phyloP scores from a whole-genome alignment of 164 flowering plant genomes.

The Dillenia turbinata region DNA sequence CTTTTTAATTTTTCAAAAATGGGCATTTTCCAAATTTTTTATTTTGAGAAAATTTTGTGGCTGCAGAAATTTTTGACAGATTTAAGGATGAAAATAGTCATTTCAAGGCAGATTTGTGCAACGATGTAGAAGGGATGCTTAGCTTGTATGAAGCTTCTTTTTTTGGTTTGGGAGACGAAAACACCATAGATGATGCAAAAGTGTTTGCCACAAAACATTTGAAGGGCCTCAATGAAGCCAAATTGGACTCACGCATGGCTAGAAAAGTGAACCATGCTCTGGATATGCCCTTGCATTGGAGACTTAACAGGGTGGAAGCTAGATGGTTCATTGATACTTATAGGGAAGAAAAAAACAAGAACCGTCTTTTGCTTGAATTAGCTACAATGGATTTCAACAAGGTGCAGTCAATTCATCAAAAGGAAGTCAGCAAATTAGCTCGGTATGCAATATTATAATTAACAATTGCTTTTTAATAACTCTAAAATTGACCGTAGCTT shows the following conservation, averaged over 20 bases:
- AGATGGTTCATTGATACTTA: slow-evolving; percentile 25
- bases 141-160: slow-evolving; percentile 40
- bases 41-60: neutral
- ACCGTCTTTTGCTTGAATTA: slow-evolving; percentile 21
- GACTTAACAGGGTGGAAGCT: slow-evolving; percentile 28
- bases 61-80: slow-evolving; percentile 23
- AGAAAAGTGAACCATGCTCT: slow-evolving; percentile 22
- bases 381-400: slow-evolving; percentile 43
- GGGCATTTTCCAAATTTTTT: neutral
- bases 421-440: slow-evolving; percentile 12
- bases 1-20: too few relatives aligned
- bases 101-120: slow-evolving; percentile 9
- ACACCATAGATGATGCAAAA: slow-evolving; percentile 22
- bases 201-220: slow-evolving; percentile 16
- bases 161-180: slow-evolving; percentile 28
- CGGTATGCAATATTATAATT: too few relatives aligned
- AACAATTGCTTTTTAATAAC: slow-evolving; percentile 23
- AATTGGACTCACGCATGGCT: slow-evolving; percentile 7
- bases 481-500: neutral
- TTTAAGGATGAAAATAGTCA: slow-evolving; percentile 25
- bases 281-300: slow-evolving; percentile 32
- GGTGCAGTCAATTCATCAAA: slow-evolving; percentile 36
- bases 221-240: slow-evolving; percentile 1
- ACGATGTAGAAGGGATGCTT: slow-evolving; percentile 22
- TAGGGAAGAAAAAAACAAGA: slow-evolving; percentile 3